These are phyloP conservation scores for Rutidosis leptorrhynchoides DNA, from an alignment of 129 eudicot species.

Conservation along the genomic window DNA sequence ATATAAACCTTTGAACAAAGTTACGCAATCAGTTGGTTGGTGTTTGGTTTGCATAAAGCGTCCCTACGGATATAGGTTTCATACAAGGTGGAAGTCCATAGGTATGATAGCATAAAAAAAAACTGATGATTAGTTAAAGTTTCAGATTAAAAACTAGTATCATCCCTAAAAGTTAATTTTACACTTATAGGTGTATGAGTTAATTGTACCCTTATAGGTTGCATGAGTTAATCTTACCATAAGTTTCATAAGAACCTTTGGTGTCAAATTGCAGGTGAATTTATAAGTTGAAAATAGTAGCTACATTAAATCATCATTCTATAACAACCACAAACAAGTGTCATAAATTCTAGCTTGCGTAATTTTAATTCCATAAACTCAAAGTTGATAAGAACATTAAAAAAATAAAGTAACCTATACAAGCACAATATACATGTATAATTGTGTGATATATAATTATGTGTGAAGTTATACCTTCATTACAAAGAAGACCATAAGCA, in stretches of 20 bases:
- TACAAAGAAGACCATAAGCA: slow-evolving; percentile 76
- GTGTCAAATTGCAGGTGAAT: neutral
- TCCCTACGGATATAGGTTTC: neutral
- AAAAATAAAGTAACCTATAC: neutral
- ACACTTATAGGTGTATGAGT: neutral
- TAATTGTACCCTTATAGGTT: neutral
- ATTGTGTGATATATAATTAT: neutral
- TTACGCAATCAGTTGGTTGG: neutral
- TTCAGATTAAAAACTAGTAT: neutral
- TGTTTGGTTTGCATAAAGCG: neutral
- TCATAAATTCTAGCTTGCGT: slow-evolving; percentile 6
- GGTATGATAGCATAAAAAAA: neutral
- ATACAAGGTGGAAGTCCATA: neutral
- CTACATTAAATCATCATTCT: neutral
- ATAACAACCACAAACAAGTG: neutral
- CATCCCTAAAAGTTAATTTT: neutral
- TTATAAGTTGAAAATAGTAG: neutral
- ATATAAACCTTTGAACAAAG: neutral
- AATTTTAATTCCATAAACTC: too few relatives aligned
- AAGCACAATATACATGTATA: neutral
- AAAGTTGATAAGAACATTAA: neutral
- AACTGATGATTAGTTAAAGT: neutral
- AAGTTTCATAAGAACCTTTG: neutral
- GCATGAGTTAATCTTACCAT: neutral
- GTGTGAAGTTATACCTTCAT: slow-evolving; percentile 59